Evolutionary conservation across 2,329 filamentous ascomycete genomes (phyloP).

Genomic region (Hypomyces perniciosus): DNA sequence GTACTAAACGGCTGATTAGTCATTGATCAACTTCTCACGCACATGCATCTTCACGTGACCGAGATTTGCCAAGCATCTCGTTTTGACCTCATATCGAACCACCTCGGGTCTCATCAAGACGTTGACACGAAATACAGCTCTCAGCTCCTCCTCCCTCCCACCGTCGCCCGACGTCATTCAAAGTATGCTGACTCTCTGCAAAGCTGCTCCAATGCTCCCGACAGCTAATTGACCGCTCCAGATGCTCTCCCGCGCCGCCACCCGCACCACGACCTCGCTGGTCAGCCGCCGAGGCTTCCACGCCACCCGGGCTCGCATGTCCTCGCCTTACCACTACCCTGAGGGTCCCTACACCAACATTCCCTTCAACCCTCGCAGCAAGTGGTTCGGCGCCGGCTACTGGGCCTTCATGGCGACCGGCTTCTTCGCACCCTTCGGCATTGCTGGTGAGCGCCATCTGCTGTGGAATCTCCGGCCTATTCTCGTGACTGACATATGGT

Average conservation of each 20-base stretch:
- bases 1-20: not conserved
- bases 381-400: conserved; percentile 77
- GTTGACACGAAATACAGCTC: conserved; percentile 21
- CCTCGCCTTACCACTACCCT: conserved; percentile 95
- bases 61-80: conserved; percentile 21
- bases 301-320: conserved; percentile 76
- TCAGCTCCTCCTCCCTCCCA: conserved; percentile 19
- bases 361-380: conserved; percentile 92
- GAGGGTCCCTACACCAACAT: conserved; percentile 93
- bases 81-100: conserved; percentile 28
- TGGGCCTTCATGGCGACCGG: conserved; percentile 61
- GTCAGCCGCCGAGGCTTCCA: conserved; percentile 91
- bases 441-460: conserved; percentile 45
- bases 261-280: conserved; percentile 59
- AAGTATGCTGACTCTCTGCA: conserved; percentile 18
- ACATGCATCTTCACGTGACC: conserved; percentile 15
- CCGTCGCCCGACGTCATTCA: conserved; percentile 19
- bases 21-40: not conserved
- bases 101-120: conserved; percentile 25
- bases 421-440: conserved; percentile 57
- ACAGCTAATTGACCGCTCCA: conserved; percentile 43
- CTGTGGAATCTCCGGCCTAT: not conserved
- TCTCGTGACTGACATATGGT: conserved; percentile 4
- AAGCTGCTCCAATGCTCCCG: not conserved
- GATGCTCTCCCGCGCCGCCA: conserved; percentile 76